Conservation (phyloP, 768 basidiomycete genomes). For the Auriculariales sp. region DNA sequence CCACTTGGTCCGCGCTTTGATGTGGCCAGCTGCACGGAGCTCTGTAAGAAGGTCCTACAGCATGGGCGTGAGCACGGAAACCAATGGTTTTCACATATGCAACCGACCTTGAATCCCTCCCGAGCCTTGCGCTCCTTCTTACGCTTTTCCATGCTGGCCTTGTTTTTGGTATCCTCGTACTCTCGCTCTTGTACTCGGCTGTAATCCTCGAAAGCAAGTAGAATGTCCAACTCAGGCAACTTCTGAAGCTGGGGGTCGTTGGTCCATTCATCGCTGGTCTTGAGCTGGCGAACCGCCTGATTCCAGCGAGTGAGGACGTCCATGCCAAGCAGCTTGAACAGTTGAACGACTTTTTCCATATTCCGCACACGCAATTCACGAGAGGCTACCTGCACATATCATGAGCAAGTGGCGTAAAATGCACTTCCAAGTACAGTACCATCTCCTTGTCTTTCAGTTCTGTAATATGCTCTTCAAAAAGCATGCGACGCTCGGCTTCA, state of each 20-base stretch:
- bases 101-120: conserved; percentile 71
- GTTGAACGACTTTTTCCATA: conserved; percentile 63
- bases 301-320: conserved; percentile 93
- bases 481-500: conserved; percentile 69
- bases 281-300: conserved; percentile 60
- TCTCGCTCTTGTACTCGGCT: conserved; percentile 80
- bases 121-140: conserved; percentile 78
- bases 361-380: conserved; percentile 64
- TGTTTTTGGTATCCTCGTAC: conserved; percentile 75
- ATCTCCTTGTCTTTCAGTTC: conserved; percentile 83
- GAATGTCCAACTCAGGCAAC: conserved; percentile 81
- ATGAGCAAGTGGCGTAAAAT: conserved; percentile 5
- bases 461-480: conserved; percentile 84
- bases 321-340: conserved; percentile 80
- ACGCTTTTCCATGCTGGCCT: conserved; percentile 68
- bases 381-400: conserved; percentile 48
- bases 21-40: conserved; percentile 45
- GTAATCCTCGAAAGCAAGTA: conserved; percentile 90
- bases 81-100: neutral
- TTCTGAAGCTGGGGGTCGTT: conserved; percentile 61
- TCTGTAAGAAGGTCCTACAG: conserved; percentile 56
- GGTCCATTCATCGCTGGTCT: conserved; percentile 67
- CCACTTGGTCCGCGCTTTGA: conserved; percentile 83
- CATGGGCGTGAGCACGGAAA: neutral
- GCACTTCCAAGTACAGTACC: conserved; percentile 25